These are phyloP conservation scores for Tolypocladium inflatum DNA, from an alignment of 2,329 filamentous ascomycete genomes.

Conservation along the genomic window DNA sequence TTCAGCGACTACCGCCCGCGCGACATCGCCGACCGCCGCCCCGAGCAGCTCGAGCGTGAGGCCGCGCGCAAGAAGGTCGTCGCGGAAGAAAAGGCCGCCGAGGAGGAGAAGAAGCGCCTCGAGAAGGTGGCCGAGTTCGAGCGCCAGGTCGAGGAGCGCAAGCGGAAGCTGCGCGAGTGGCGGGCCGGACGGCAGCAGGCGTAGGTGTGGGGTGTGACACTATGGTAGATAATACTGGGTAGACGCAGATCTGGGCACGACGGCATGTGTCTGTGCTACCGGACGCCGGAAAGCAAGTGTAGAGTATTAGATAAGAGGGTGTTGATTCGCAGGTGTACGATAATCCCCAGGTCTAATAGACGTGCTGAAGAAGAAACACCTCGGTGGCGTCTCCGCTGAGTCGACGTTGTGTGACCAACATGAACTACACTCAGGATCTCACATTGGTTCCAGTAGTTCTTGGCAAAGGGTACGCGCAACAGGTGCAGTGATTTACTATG, in stretches of 20 bases:
- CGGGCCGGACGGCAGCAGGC: constrained; percentile 21
- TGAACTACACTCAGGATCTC: not conserved
- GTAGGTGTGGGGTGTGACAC: not conserved
- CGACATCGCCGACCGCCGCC: constrained; percentile 79
- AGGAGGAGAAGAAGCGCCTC: constrained; percentile 40
- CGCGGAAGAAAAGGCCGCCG: constrained; percentile 34
- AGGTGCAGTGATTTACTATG: constrained; percentile 15
- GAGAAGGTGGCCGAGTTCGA: constrained; percentile 52
- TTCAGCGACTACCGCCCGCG: constrained; percentile 92
- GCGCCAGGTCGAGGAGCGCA: constrained; percentile 43
- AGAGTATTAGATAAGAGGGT: not conserved
- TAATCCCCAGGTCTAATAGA: not conserved
- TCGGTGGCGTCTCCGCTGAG: not conserved
- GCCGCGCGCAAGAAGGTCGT: constrained; percentile 55
- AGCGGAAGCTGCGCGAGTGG: constrained; percentile 38
- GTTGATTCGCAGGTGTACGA: not conserved
- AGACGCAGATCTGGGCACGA: not conserved
- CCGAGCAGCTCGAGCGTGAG: constrained; percentile 79
- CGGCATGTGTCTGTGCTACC: not conserved
- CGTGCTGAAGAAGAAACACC: not conserved
- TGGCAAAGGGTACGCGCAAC: not conserved
- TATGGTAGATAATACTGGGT: not conserved
- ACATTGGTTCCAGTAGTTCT: not conserved
- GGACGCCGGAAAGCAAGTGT: not conserved
- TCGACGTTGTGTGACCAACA: not conserved